Conservation (phyloP, 495 filamentous ascomycete genomes). For the Hapsidospora chrysogenum region DNA sequence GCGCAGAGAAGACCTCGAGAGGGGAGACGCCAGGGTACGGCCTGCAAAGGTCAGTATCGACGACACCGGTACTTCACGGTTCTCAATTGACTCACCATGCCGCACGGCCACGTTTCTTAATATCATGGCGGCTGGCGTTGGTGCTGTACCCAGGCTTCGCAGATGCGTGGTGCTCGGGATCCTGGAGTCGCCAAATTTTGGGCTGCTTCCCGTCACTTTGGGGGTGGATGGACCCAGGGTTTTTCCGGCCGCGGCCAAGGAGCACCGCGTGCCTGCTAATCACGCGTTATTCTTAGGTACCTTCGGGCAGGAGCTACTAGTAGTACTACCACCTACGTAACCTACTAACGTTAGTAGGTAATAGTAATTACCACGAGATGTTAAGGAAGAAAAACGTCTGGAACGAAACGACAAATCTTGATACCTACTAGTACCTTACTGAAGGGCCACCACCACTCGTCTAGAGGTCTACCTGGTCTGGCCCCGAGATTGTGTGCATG, state of each 20-base stretch:
- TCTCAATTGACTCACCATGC: constrained; percentile 2
- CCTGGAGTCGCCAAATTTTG: not conserved
- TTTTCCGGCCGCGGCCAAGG: not conserved
- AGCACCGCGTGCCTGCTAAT: not conserved
- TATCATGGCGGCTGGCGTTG: constrained; percentile 1
- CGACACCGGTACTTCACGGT: not conserved
- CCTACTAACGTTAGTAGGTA: no score
- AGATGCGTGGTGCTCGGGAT: not conserved
- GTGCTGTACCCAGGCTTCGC: not conserved
- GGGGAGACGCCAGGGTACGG: not conserved
- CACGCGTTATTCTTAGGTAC: no score
- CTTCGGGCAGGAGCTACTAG: no score
- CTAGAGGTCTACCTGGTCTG: no score
- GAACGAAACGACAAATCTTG: no score
- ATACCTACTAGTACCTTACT: no score
- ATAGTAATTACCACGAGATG: no score
- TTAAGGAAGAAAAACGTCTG: no score
- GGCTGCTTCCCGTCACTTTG: no score
- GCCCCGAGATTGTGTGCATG: no score
- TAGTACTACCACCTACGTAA: no score
- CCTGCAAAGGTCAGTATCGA: not conserved
- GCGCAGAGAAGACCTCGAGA: constrained; percentile 1
- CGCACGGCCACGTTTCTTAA: constrained; percentile 1
- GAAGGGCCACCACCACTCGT: no score
- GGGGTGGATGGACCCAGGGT: not conserved